Evolutionary conservation across 345 rosid genomes (phyloP), one percentile per base, ranked within the genome.

Genomic region (Brassica cretica): DNA sequence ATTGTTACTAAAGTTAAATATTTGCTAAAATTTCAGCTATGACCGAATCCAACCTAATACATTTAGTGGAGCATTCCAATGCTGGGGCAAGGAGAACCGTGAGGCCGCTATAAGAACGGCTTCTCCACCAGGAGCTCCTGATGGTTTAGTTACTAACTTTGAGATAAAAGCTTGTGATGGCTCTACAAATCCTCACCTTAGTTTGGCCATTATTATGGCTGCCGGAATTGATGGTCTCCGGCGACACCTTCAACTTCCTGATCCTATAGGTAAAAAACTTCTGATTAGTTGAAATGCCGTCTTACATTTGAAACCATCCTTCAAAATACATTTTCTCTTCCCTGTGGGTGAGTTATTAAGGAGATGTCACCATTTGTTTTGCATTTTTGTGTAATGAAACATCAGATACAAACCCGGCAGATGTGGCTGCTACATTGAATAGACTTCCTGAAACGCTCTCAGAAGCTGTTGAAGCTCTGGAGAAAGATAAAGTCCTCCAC

Each of bases 71-170:
- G 98, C 98, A 72, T 94, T 86, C 72, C 90, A 86, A 18, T 91
- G 98, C 83, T 94, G 98, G 98, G 98, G 98, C 18, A 89, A 87
- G 64, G 97, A 94, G 81, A 94, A 92, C 82, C 88, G 98, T 29
- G 98, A 92, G 78, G 92, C 91, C 14, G 90, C 98, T 0, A 24
- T 92, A 82, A 83, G 97, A 77, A 87, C 96, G 9, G 90, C 98
- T 27, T 91, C 97, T 68, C 98, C 98, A 56, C 98, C 98, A 2
- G 98, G 98, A 58, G 69, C 87, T 58, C 44, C 46, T 5, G 84
- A 89, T 76, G 98, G 94, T 33, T 32, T 88, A 9, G 95, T 91
- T 53, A 94, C 95, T 88, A 94, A 94, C 85, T 94, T 94, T 65
- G 98, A 94, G 86, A 88, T 94, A 8, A 94, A 91, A 78, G 79